A percentile compares a stretch with the other conserved stretches of the same genome.
These are phyloP conservation scores for Monosporozyma servazzii DNA, from an alignment of 805 yeast species.

Conservation along the genomic window DNA sequence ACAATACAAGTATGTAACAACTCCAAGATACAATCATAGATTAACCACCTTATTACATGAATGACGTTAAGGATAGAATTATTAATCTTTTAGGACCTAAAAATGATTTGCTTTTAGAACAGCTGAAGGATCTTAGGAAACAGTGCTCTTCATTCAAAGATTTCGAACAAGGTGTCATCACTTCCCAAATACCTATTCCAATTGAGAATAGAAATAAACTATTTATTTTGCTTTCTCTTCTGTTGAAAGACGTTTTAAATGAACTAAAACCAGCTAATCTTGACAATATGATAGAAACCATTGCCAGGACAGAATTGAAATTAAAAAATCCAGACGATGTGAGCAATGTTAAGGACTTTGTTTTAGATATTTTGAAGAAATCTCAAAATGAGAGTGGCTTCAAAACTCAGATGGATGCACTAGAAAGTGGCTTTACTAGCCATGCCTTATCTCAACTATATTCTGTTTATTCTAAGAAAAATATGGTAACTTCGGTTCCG, in stretches of 20 bases:
- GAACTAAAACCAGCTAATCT: conserved; percentile 34
- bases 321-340: conserved; percentile 9
- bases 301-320: conserved; percentile 11
- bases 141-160: neutral
- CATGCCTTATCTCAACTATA: conserved; percentile 9
- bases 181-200: neutral
- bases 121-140: neutral
- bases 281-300: neutral
- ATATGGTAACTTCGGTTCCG: neutral
- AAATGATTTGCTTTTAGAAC: neutral
- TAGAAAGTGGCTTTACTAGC: conserved; percentile 19
- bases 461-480: neutral
- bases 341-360: conserved; percentile 17
- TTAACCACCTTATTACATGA: neutral
- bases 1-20: neutral
- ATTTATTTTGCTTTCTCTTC: neutral
- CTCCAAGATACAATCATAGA: neutral
- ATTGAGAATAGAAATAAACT: neutral
- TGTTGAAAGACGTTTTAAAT: conserved; percentile 14
- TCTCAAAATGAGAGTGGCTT: conserved; percentile 9
- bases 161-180: neutral
- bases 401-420: conserved; percentile 9
- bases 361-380: conserved; percentile 12
- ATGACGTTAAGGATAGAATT: neutral
- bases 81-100: neutral